Evolutionary conservation across 768 basidiomycete genomes (phyloP).

Genomic region (Kwoniella heveanensis): DNA sequence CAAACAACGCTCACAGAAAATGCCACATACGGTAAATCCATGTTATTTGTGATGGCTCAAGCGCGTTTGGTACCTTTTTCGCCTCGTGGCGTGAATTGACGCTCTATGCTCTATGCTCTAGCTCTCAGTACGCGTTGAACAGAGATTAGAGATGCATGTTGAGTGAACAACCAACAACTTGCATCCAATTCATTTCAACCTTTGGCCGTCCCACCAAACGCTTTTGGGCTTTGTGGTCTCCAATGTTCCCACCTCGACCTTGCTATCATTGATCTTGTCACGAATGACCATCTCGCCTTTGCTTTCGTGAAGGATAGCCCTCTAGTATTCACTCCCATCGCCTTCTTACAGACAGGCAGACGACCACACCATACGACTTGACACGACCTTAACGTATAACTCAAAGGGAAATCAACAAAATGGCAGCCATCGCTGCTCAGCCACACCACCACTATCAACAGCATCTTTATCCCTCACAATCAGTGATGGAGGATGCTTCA

Average conservation of each 20-base stretch:
- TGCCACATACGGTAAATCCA: not conserved
- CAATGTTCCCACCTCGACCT: not conserved
- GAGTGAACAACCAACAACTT: no score
- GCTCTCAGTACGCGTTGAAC: no score
- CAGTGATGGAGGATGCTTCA: conserved; percentile 81
- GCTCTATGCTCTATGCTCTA: no score
- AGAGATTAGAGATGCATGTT: not conserved
- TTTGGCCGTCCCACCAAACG: not conserved
- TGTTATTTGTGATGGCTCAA: not conserved
- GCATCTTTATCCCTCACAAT: conserved; percentile 59
- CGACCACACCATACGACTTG: not conserved
- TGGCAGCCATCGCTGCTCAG: conserved; percentile 26
- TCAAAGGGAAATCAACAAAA: conserved; percentile 8
- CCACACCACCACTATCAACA: conserved; percentile 14
- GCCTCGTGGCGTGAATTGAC: not conserved
- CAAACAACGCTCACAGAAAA: no score
- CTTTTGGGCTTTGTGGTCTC: not conserved
- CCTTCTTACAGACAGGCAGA: not conserved
- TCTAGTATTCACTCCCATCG: no score
- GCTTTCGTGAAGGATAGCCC: no score
- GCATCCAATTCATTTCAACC: not conserved
- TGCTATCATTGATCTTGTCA: not conserved
- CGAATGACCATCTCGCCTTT: no score
- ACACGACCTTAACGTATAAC: not conserved
- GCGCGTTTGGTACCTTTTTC: not conserved